Evolutionary conservation across 73 alveolate genomes (phyloP).

Genomic region (Tetrahymena malaccensis): DNA sequence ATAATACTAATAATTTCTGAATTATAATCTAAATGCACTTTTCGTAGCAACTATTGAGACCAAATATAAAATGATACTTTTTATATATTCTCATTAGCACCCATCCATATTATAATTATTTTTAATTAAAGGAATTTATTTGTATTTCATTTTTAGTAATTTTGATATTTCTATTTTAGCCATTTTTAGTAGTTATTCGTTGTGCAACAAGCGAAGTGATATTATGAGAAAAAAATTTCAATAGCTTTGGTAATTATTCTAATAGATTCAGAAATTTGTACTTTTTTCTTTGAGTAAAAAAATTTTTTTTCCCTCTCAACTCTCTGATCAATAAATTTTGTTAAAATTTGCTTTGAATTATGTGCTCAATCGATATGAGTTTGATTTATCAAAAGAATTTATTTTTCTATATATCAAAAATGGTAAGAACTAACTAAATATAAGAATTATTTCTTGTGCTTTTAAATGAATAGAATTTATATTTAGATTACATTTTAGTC

Average conservation of each 20-base stretch:
- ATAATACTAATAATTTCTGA: neutral
- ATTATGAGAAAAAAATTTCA: too few relatives aligned
- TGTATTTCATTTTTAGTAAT: too few relatives aligned
- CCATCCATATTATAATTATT: neutral
- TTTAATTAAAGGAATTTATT: too few relatives aligned
- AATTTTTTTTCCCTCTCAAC: neutral
- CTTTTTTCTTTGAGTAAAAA: neutral
- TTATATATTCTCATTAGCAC: neutral
- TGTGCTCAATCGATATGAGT: too few relatives aligned
- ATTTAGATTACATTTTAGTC: too few relatives aligned
- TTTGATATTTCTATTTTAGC: neutral
- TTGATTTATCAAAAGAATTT: too few relatives aligned
- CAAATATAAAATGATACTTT: neutral
- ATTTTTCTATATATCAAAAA: too few relatives aligned
- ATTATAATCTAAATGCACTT: neutral
- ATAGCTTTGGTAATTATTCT: neutral
- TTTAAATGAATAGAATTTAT: too few relatives aligned
- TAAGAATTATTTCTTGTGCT: too few relatives aligned
- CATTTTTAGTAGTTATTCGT: neutral
- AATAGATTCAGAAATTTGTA: neutral
- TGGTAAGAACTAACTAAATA: too few relatives aligned
- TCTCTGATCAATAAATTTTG: neutral
- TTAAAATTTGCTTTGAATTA: too few relatives aligned
- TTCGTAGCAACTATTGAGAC: neutral
- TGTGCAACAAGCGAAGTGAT: neutral